Evolutionary conservation across 345 rosid species (phyloP), one percentile per base, ranked within the genome.

Genomic region (Turnera subulata): DNA sequence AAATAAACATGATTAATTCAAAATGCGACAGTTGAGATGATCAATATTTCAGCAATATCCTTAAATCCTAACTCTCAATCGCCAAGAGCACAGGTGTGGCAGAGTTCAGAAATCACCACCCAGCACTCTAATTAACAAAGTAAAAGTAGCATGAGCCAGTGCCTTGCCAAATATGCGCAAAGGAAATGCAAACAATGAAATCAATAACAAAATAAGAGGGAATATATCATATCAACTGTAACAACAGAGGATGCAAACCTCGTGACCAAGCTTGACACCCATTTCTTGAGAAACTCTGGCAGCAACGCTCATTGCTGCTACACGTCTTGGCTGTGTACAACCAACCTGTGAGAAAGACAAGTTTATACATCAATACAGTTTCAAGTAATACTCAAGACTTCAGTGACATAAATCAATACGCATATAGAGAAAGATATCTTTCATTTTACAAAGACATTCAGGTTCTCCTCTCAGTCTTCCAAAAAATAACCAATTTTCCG

Each of bases 301-400:
- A 66, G 98, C 88, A 68, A 93, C 97, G 65, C 97, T 93, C 99
- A 89, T 93, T 45, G 98, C 98, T 58, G 98, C 98, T 68, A 92
- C 95, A 65, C 96, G 73, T 52, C 98, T 84, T 50, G 96, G 99
- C 75, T 93, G 99, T 17, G 99, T 89, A 75, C 98, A 92, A 61
- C 96, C 99, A 68, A 86, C 59, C 97, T 91, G 77, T n/a, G 54
- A 56, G 63, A 66, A 33, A 44, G 6, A n/a, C 64, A 48, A 42
- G n/a, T n/a, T n/a, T n/a, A n/a, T 26, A 60, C 51, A 9, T 21
- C 40, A 26, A 53, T 10, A 33, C 14, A 50, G n/a, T 22, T 56
- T 39, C 7, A 6, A 25, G 29, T 21, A 10, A 48, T 42, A 35
- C n/a, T 16, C 4, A 29, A 4, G 5, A 29, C 35, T 29, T 29